phyloP scores from a whole-genome alignment of 257 asterid genomes.

The Primulina eburnea region DNA sequence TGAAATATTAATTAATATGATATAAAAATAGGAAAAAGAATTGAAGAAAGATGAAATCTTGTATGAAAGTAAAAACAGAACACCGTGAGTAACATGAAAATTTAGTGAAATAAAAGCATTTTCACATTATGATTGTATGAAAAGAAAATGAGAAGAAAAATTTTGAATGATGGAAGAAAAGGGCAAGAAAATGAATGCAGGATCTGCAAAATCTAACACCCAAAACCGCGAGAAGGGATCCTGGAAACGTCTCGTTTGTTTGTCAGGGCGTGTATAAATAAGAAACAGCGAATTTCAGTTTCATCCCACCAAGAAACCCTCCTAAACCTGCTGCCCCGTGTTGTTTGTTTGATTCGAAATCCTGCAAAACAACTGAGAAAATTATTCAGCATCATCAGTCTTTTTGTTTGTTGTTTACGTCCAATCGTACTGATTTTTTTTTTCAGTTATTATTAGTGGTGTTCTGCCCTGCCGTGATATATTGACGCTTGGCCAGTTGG shows the following conservation, averaged over 20 bases:
- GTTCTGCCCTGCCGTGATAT: background rate
- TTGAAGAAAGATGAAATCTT: too few relatives aligned
- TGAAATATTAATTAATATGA: too few relatives aligned
- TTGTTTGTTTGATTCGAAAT: background rate
- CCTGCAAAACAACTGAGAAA: background rate
- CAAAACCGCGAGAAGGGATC: background rate
- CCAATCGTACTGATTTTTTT: background rate
- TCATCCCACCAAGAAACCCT: too few relatives aligned
- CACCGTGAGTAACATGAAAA: too few relatives aligned
- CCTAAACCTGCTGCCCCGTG: background rate
- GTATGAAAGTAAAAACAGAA: too few relatives aligned
- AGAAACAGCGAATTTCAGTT: too few relatives aligned
- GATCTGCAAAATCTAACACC: background rate
- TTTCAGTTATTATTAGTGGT: conserved; percentile 8
- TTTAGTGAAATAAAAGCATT: too few relatives aligned
- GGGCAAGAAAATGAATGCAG: background rate
- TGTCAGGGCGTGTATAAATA: too few relatives aligned
- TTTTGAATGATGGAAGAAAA: background rate
- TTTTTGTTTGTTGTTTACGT: background rate
- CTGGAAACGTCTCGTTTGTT: too few relatives aligned
- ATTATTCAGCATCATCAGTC: background rate
- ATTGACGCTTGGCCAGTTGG: conserved; percentile 7
- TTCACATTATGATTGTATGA: too few relatives aligned
- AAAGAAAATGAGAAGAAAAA: background rate
- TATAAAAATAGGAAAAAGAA: too few relatives aligned